Conservation (phyloP, 208 protist genomes). For the Wallacemonas collosoma region DNA sequence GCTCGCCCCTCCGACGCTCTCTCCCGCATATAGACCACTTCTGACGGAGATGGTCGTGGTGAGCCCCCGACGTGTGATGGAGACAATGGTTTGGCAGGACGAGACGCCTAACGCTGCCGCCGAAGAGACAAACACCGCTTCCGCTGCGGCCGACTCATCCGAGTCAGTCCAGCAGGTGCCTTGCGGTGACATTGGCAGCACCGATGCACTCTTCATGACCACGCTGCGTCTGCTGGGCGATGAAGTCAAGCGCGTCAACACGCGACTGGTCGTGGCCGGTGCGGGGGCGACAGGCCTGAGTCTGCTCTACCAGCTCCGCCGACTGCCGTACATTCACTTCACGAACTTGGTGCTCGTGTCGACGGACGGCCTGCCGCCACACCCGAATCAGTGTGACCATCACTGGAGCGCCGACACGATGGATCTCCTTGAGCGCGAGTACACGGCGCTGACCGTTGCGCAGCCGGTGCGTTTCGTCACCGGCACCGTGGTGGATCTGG, state of each 20-base stretch:
- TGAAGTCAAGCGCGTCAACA: slow-evolving; percentile 71
- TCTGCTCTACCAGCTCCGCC: slow-evolving; percentile 77
- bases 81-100: slow-evolving; percentile 27
- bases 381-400: slow-evolving; percentile 61
- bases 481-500: slow-evolving; percentile 85
- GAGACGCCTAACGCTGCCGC: background rate
- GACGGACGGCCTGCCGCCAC: slow-evolving; percentile 75
- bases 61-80: slow-evolving; percentile 72
- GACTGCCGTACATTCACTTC: slow-evolving; percentile 82
- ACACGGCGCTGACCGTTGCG: slow-evolving; percentile 58
- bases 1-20: slow-evolving; percentile 33
- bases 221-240: slow-evolving; percentile 80
- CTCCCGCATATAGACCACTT: slow-evolving; percentile 41
- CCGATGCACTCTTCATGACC: slow-evolving; percentile 74
- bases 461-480: slow-evolving; percentile 70
- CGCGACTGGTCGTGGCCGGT: slow-evolving; percentile 86
- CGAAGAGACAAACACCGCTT: background rate
- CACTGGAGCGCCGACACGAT: slow-evolving; percentile 75
- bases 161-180: background rate
- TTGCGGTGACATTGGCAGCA: slow-evolving; percentile 22
- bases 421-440: slow-evolving; percentile 83
- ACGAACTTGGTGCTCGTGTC: slow-evolving; percentile 89
- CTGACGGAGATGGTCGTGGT: slow-evolving; percentile 46
- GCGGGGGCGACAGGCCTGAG: slow-evolving; percentile 78
- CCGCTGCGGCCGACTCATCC: background rate